Conservation (phyloP, 768 basidiomycete species). For the Trametes gibbosa region DNA sequence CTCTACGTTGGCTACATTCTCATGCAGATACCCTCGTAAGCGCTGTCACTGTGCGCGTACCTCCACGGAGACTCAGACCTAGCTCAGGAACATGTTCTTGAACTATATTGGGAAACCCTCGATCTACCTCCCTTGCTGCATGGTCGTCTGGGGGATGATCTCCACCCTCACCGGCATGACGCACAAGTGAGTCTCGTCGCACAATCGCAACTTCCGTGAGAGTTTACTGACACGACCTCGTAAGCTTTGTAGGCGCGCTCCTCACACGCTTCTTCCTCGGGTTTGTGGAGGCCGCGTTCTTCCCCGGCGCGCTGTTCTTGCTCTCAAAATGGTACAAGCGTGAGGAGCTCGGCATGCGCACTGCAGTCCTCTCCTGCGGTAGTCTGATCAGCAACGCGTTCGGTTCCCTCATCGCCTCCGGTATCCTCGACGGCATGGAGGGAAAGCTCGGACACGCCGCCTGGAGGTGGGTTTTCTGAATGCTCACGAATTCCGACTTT, state of each 20-base stretch:
- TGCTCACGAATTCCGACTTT: conserved; percentile 19
- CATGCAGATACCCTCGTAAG: conserved; percentile 78
- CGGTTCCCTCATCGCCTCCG: conserved; percentile 74
- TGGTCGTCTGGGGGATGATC: conserved; percentile 58
- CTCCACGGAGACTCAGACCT: neutral
- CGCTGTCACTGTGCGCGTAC: neutral
- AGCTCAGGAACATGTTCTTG: conserved; percentile 65
- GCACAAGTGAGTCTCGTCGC: conserved; percentile 18
- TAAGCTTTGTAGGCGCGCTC: conserved; percentile 56
- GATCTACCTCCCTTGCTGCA: conserved; percentile 61
- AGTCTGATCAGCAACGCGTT: conserved; percentile 80
- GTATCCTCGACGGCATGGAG: conserved; percentile 70
- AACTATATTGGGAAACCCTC: conserved; percentile 68
- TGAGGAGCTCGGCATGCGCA: conserved; percentile 66
- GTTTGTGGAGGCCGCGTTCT: conserved; percentile 57
- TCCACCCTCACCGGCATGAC: conserved; percentile 19
- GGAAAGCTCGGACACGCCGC: conserved; percentile 64
- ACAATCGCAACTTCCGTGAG: neutral
- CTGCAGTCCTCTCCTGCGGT: conserved; percentile 67
- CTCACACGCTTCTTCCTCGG: conserved; percentile 76
- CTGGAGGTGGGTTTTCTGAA: conserved; percentile 80
- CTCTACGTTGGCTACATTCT: conserved; percentile 72
- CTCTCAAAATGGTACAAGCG: conserved; percentile 74
- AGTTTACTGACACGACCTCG: neutral
- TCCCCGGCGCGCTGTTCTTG: conserved; percentile 64